Evolutionary conservation across 306 rosid species (phyloP), one percentile per base, ranked within the genome.

Genomic region (Quercus parvula): DNA sequence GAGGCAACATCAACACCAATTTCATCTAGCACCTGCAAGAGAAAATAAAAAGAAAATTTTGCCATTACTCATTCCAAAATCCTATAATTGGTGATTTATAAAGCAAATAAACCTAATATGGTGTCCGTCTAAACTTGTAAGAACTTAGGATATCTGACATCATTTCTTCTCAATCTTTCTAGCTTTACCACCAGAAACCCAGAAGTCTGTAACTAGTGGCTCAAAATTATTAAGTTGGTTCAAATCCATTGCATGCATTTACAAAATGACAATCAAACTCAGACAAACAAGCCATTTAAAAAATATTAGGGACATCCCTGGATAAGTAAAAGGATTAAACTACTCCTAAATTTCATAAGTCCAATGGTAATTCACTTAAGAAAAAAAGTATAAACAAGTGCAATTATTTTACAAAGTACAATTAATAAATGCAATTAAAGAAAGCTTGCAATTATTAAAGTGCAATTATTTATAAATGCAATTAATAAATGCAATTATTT

Each of bases 1-100:
- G 99, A 90, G 82, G 92, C 98, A 62, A 96, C 85, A 80, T 93
- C 98, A 19, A 96, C 94, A 20, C 99, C 99, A 25, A 96, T 95
- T 91, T 95, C 99, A 74, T 95, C 99, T 3, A 95, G 94, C 76
- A 95, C 99, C 99, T 95, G 93, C 64, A 55, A 78, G 81, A 70
- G 57, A 74, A 49, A 28, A 66, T 64, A n/a, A 54, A 11, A 22
- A 75, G 75, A 28, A 46, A 57, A 71, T 69, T 46, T 51, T 81
- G 67, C 74, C 61, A 77, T 83, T 77, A 84, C 78, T 54, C 51
- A 41, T 76, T 61, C 69, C 14, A 5, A 82, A 64, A 57, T 69
- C 75, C 82, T 68, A 55, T 78, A 84, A 71, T 78, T 67, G 77
- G 67, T 8, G 28, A 56, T 52, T 67, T 14, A 64, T 41, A 46